phyloP scores from a whole-genome alignment of 169 alveolate species.

The Pseudocohnilembus persalinus region DNA sequence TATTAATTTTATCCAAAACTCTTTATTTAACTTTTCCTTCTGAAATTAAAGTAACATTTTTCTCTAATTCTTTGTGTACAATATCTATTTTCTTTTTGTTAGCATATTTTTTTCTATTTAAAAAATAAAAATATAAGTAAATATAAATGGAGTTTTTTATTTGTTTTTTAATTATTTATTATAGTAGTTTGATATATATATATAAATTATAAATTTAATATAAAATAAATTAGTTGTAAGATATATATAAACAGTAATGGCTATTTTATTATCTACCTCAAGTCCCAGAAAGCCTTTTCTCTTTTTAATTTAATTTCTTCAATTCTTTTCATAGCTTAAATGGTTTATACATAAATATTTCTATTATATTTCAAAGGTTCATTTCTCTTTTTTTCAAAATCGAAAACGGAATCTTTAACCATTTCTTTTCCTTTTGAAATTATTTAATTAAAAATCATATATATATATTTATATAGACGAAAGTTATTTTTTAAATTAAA shows the following conservation, averaged over 20 bases:
- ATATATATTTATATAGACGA: too few species aligned
- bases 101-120: constrained; percentile 34
- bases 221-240: too few species aligned
- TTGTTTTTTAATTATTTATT: too few species aligned
- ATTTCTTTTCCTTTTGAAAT: constrained; percentile 93
- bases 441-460: too few species aligned
- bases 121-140: too few species aligned
- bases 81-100: constrained; percentile 47
- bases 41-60: constrained; percentile 64
- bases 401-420: constrained; percentile 94
- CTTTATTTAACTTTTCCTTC: constrained; percentile 58
- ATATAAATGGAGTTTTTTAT: too few species aligned
- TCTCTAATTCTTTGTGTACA: constrained; percentile 63
- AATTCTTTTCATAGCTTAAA: constrained; percentile 95
- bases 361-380: constrained; percentile 96
- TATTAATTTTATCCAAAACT: constrained; percentile 35
- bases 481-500: too few species aligned
- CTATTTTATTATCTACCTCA: neutral
- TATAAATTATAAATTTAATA: too few species aligned
- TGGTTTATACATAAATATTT: constrained; percentile 92
- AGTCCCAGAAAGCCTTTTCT: constrained; percentile 80
- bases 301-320: constrained; percentile 91
- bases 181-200: too few species aligned
- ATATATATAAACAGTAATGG: constrained; percentile 67
- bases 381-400: constrained; percentile 96